Conservation (phyloP, 306 rosid species). For the Lablab purpureus region DNA sequence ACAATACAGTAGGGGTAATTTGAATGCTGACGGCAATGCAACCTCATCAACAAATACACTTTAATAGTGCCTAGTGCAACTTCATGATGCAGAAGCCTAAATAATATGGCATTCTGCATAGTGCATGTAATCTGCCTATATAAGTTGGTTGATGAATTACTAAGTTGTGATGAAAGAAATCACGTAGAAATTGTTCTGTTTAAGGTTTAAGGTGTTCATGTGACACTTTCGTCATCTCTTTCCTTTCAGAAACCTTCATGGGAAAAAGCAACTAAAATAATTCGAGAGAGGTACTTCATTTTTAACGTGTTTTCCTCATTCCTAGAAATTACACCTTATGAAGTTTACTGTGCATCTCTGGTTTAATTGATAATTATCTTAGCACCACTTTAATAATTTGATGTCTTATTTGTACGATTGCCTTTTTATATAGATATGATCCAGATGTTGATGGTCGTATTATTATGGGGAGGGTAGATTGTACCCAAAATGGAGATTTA, state of each 20-base stretch:
- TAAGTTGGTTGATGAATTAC: conserved; percentile 31
- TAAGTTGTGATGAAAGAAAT: conserved; percentile 3
- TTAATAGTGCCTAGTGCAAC: conserved; percentile 13
- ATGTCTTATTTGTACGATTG: conserved; percentile 28
- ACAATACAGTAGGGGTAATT: not conserved
- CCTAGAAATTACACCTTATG: conserved; percentile 26
- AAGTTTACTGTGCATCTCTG: conserved; percentile 17
- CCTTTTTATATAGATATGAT: conserved; percentile 71
- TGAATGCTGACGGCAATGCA: conserved; percentile 22
- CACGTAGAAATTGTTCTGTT: conserved; percentile 32
- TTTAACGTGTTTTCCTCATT: conserved; percentile 34
- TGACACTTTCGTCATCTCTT: conserved; percentile 39
- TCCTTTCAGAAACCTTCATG: conserved; percentile 88
- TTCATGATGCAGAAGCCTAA: conserved; percentile 21
- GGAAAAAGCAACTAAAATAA: conserved; percentile 92
- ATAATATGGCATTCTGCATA: conserved; percentile 6
- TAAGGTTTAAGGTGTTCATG: conserved; percentile 37
- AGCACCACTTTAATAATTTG: conserved; percentile 35
- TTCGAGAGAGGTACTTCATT: conserved; percentile 73
- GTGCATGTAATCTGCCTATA: conserved; percentile 16
- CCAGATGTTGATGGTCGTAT: conserved; percentile 95
- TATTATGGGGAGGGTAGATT: conserved; percentile 86
- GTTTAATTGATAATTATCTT: conserved; percentile 13
- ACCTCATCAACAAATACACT: conserved; percentile 26
- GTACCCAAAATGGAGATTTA: conserved; percentile 77